Base-by-base conservation (phyloP, 768 basidiomycete species). In the Thelephora ganbajun region DNA sequence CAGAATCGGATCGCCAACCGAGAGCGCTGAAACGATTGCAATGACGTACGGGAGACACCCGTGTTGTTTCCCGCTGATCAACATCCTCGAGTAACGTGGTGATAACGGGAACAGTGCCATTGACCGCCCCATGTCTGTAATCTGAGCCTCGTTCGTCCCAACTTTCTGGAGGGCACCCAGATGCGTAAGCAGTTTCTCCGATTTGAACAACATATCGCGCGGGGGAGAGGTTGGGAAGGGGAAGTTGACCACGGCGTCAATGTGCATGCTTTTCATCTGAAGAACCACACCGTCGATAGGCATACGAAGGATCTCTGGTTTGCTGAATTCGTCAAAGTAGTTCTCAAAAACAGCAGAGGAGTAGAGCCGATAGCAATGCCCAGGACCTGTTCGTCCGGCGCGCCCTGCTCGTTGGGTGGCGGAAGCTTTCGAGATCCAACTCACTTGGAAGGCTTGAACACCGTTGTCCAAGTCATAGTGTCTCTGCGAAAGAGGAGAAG, bases 241-340 rank as follows among this genome's bases (percentile, higher is more conserved):
- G 63, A 99, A 99, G 66, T 98, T 98, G 55, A 89, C 72, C 35
- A 98, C 90, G 1, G 89, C 73, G 57, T 98, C 92, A 50, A 99
- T 94, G 59, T 94, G 89, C 92, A 99, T 97, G 62, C 80, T 82
- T 70, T 99, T 99, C 94, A 99, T 97, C 63, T 97, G 93, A 30
- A 98, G 70, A 7, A 98, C 87, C 19, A 98, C 83, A 1, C 92
- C 93, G 56, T 98, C 96, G 54, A 98, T 94, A 0, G 96, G 93
- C 69, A 88, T 91, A 19, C 93, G 83, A 39, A 91, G 72, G 48
- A 98, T 93, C 62, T 99, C 96, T 2, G 96, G 96, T 49, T 77
- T 68, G 0, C 88, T 74, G 63, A 94, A 94, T 49, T 78, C 66
- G 30, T 86, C 82, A 59, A 98, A 94, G 62, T 94, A 79, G 58